These are phyloP conservation scores for Kwoniella sp. DNA, from an alignment of 768 basidiomycete species.

Conservation along the genomic window DNA sequence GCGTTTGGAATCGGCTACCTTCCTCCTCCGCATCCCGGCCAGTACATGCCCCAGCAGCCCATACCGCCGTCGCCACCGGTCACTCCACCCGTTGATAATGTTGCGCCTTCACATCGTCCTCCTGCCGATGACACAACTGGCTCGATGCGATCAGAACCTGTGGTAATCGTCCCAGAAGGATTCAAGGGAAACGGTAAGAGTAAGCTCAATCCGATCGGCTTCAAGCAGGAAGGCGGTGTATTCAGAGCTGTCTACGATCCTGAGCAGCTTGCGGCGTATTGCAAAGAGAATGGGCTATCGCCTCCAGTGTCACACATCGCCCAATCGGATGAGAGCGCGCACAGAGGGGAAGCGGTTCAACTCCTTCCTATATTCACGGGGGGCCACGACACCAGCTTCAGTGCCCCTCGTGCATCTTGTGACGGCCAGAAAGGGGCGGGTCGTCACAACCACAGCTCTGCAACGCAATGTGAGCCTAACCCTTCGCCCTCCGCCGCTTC, in stretches of 20 bases:
- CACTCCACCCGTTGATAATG: neutral
- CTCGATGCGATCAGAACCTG: no score
- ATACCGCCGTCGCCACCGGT: neutral
- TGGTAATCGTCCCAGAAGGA: no score
- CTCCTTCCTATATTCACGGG: constrained; percentile 15
- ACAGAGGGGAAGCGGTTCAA: neutral
- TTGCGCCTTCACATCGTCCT: no score
- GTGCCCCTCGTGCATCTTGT: neutral
- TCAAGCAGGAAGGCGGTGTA: constrained; percentile 12
- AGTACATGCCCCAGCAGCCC: neutral
- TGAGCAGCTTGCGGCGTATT: constrained; percentile 14
- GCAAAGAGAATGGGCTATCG: constrained; percentile 6
- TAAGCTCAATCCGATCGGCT: neutral
- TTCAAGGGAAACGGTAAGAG: no score
- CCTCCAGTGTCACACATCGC: neutral
- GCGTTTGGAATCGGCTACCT: neutral
- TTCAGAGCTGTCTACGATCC: constrained; percentile 19
- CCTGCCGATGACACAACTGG: no score
- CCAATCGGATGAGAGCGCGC: neutral
- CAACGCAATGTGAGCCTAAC: no score
- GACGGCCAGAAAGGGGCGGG: neutral
- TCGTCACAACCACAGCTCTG: no score
- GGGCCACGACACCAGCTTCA: constrained; percentile 9
- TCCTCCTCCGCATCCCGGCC: neutral
- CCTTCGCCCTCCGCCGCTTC: no score